Conservation (phyloP, 192 early-diverging fungal species). For the Obelidium mucronatum region DNA sequence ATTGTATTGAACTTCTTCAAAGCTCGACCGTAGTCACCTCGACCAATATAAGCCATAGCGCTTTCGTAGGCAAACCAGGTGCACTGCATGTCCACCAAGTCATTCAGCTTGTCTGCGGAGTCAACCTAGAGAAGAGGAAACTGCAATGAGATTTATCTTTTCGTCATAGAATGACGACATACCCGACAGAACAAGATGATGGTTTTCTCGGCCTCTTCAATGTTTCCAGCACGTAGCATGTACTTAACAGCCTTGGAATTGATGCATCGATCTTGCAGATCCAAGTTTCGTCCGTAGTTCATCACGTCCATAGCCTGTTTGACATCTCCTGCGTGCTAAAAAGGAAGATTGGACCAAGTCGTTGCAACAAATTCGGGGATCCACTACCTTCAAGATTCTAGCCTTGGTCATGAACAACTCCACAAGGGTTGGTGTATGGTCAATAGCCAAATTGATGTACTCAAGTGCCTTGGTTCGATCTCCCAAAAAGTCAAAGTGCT, state of each 20-base stretch:
- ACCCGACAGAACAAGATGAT: conserved; percentile 84
- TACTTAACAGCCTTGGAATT: conserved; percentile 96
- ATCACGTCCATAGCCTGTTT: conserved; percentile 75
- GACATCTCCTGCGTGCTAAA: conserved; percentile 79
- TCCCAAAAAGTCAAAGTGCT: conserved; percentile 82
- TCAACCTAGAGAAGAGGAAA: conserved; percentile 45
- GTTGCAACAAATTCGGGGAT: conserved; percentile 4
- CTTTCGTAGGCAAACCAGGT: conserved; percentile 88
- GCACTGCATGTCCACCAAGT: conserved; percentile 91
- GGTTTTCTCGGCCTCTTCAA: conserved; percentile 86
- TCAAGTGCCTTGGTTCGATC: conserved; percentile 75
- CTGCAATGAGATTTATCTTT: neutral
- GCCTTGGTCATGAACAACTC: conserved; percentile 94
- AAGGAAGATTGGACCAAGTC: too few species aligned
- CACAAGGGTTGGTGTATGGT: conserved; percentile 86
- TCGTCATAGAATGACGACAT: conserved; percentile 24
- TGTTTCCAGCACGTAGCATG: conserved; percentile 81
- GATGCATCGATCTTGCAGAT: conserved; percentile 94
- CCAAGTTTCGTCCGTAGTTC: conserved; percentile 87
- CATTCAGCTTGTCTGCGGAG: conserved; percentile 70
- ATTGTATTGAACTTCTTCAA: conserved; percentile 90
- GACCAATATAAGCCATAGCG: conserved; percentile 73
- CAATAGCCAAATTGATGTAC: conserved; percentile 82
- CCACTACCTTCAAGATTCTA: conserved; percentile 82
- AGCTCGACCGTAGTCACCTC: conserved; percentile 77